A percentile compares a stretch with the other conserved stretches of the same genome.
Evolutionary conservation across 1,284 basidiomycete species (phyloP).

Genomic region (Ustilago cynodontis): DNA sequence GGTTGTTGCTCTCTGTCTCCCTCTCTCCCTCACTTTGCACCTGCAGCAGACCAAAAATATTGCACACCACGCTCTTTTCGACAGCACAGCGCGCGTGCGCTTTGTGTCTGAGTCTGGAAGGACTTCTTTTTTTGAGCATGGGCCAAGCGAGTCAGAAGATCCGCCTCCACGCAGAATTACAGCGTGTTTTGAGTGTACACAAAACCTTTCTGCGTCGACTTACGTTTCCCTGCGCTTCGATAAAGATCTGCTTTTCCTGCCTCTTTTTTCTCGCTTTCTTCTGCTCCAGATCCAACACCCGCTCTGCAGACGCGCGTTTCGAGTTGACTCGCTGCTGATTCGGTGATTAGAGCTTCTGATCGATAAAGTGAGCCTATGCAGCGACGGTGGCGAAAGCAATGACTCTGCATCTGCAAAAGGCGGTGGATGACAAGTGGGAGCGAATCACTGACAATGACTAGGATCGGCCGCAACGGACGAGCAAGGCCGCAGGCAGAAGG

Average conservation of each 20-base stretch:
- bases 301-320: neutral
- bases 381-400: constrained; percentile 7
- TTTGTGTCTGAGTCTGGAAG: neutral
- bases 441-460: constrained; percentile 5
- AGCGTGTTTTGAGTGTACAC: neutral
- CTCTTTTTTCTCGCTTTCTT: constrained; percentile 3
- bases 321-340: constrained; percentile 16
- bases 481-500: constrained; percentile 14
- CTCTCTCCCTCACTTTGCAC: neutral
- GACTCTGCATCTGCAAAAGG: neutral
- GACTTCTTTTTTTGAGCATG: neutral
- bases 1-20: neutral
- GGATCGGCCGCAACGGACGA: constrained; percentile 31
- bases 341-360: constrained; percentile 19
- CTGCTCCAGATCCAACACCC: constrained; percentile 16
- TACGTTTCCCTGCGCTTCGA: constrained; percentile 24
- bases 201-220: constrained; percentile 17
- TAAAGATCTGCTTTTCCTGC: constrained; percentile 20
- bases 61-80: neutral
- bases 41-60: neutral
- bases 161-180: neutral
- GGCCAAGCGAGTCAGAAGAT: constrained; percentile 20
- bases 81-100: constrained; percentile 8
- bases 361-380: constrained; percentile 29
- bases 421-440: neutral